Percentiles rank a stretch among this genome's conserved stretches.
Evolutionary conservation across 2,329 filamentous ascomycete species (phyloP).

Genomic region (Talaromyces atroroseus): DNA sequence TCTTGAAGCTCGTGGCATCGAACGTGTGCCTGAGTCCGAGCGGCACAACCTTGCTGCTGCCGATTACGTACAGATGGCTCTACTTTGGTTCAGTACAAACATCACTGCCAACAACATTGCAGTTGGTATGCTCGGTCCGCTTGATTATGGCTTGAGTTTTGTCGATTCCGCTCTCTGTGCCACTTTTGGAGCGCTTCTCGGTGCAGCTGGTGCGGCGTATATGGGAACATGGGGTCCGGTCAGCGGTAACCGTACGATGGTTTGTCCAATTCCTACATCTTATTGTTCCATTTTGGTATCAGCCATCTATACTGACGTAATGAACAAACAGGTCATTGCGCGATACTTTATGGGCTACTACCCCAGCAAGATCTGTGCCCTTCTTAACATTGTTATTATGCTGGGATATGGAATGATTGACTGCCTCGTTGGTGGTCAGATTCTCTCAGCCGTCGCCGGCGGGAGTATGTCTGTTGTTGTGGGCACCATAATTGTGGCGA

Average conservation of each 20-base stretch:
- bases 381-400: slow-evolving; percentile 39
- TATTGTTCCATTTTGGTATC: background rate
- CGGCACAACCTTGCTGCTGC: slow-evolving; percentile 14
- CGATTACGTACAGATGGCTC: slow-evolving; percentile 21
- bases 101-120: slow-evolving; percentile 38
- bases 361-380: slow-evolving; percentile 35
- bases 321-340: slow-evolving; percentile 28
- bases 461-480: slow-evolving; percentile 34
- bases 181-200: slow-evolving; percentile 33
- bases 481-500: slow-evolving; percentile 34
- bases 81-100: slow-evolving; percentile 37
- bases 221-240: slow-evolving; percentile 38
- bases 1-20: slow-evolving; percentile 14
- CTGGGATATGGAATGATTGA: slow-evolving; percentile 41
- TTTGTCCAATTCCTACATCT: slow-evolving; percentile 17
- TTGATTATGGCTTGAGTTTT: slow-evolving; percentile 36
- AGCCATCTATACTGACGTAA: background rate
- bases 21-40: slow-evolving; percentile 13
- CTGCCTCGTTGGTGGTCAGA: slow-evolving; percentile 39
- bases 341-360: slow-evolving; percentile 43
- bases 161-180: slow-evolving; percentile 35
- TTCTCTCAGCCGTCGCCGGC: slow-evolving; percentile 38
- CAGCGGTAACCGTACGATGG: slow-evolving; percentile 41
- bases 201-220: slow-evolving; percentile 32
- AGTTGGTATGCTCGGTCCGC: slow-evolving; percentile 38